Evolutionary conservation across 345 rosid species (phyloP).

Genomic region (Lepidium sativum): DNA sequence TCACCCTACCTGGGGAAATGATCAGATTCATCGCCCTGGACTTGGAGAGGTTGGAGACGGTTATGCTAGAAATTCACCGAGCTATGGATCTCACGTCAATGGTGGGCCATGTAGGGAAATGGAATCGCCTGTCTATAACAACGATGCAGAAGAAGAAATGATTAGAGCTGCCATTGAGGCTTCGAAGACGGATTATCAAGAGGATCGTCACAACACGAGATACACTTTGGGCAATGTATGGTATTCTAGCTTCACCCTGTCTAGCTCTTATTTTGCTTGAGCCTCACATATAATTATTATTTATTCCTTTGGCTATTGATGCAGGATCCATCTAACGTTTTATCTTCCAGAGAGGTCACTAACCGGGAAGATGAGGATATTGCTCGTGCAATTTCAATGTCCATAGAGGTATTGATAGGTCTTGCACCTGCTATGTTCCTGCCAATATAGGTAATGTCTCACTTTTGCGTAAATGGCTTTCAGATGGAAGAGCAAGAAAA

Average conservation of each 20-base stretch:
- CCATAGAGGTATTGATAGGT: slow-evolving; percentile 52
- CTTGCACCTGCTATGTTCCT: slow-evolving; percentile 4
- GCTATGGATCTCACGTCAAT: slow-evolving; percentile 24
- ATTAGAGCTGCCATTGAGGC: slow-evolving; percentile 71
- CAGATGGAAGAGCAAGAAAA: slow-evolving; percentile 71
- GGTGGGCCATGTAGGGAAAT: slow-evolving; percentile 29
- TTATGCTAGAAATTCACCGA: slow-evolving; percentile 24
- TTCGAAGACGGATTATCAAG: slow-evolving; percentile 51
- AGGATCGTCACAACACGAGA: slow-evolving; percentile 8
- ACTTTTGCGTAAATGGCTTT: slow-evolving; percentile 17
- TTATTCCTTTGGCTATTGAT: neutral
- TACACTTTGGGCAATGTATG: slow-evolving; percentile 12
- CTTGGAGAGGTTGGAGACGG: slow-evolving; percentile 25
- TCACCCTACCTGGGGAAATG: slow-evolving; percentile 24
- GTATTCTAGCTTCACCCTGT: neutral
- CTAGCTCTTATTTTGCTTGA: neutral
- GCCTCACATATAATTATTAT: neutral
- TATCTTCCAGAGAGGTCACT: slow-evolving; percentile 30
- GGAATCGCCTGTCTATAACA: slow-evolving; percentile 17
- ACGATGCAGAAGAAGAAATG: slow-evolving; percentile 65
- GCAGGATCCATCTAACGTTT: slow-evolving; percentile 40
- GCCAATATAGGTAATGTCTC: slow-evolving; percentile 12
- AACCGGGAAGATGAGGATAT: slow-evolving; percentile 60
- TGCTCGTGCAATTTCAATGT: slow-evolving; percentile 63
- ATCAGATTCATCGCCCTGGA: slow-evolving; percentile 33